A percentile compares a stretch with the other conserved stretches of the same genome.
Evolutionary conservation across 768 basidiomycete genomes (phyloP).

Genomic region (Termitomyces sp.): DNA sequence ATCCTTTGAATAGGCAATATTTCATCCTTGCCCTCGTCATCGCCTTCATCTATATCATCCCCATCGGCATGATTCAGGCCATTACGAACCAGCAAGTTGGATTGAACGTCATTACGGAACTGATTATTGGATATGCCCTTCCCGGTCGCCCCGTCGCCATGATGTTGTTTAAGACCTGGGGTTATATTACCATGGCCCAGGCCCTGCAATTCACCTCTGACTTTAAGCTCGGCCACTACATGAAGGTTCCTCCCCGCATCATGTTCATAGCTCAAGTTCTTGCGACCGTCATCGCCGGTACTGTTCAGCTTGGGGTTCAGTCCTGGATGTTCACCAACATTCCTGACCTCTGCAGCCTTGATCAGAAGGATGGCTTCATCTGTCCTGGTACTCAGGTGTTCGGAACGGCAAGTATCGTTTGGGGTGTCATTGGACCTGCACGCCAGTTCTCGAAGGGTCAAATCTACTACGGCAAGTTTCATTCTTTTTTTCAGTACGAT

Average conservation of each 20-base stretch:
- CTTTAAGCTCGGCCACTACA: conserved; percentile 79
- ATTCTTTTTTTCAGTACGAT: not conserved
- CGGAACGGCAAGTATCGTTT: conserved; percentile 77
- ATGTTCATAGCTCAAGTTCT: conserved; percentile 76
- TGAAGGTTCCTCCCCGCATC: conserved; percentile 59
- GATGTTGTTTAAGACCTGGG: conserved; percentile 88
- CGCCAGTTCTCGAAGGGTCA: conserved; percentile 69
- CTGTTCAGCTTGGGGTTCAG: conserved; percentile 74
- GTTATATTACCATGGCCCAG: conserved; percentile 70
- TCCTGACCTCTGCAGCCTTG: conserved; percentile 50
- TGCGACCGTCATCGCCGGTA: conserved; percentile 67
- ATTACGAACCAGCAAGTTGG: conserved; percentile 82
- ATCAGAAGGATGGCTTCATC: conserved; percentile 63
- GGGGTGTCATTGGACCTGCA: conserved; percentile 79
- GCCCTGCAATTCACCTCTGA: conserved; percentile 70
- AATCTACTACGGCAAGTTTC: conserved; percentile 46
- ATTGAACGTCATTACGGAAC: conserved; percentile 74
- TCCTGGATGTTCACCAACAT: conserved; percentile 77
- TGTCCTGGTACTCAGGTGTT: conserved; percentile 74
- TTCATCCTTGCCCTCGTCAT: conserved; percentile 72
- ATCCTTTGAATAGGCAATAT: conserved; percentile 28
- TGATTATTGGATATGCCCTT: conserved; percentile 76
- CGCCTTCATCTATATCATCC: conserved; percentile 69
- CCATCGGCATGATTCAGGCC: conserved; percentile 63
- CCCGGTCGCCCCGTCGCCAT: conserved; percentile 78